Base-by-base conservation (phyloP, 306 rosid species). In the Vigna angularis region DNA sequence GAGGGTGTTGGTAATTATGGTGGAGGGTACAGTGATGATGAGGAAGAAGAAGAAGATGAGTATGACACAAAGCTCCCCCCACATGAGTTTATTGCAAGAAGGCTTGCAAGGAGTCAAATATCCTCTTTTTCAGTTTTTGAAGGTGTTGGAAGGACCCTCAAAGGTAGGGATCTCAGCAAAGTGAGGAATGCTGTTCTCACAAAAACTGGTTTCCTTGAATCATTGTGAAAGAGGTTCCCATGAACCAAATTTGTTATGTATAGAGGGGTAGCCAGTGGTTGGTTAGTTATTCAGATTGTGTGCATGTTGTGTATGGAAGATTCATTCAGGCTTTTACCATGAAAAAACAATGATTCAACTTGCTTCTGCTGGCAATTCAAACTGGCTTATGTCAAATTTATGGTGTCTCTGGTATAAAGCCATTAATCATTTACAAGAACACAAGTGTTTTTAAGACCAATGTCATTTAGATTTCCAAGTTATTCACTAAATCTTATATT, bases 61-160 rank as follows among this genome's bases (percentile, higher is more conserved):
- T 85, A 77, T 66, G 85, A 81, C 50, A 44, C 62, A 4, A 89
- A 42, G 75, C 70, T 88, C 5, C 97, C 98, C 3, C 98, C 98
- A 17, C 98, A 94, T 83, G 98, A 94, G 70, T 69, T 88, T 48
- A 81, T 94, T 50, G 88, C 98, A 57, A 91, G 91, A 81, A 94
- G 97, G 85, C 85, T 92, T 48, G 96, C 94, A 73, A 92, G 88
- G 85, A 90, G 86, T 74, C 89, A 88, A 40, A 94, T 90, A 47
- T 92, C 98, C 6, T 91, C 97, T 7, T 94, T 91, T 81, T 94
- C 98, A 40, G 98, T 94, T 18, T 84, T 87, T 82, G 98, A 94
- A 90, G 98, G 98, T 30, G 88, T 82, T 82, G 98, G 98, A 20
- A 94, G 98, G 75, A 94, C 98, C 44, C 91, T 94, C 4, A 94